Percentiles rank a stretch among this genome's conserved stretches.
Evolutionary conservation across 768 basidiomycete species (phyloP).

Genomic region (Plicaturopsis crispa): DNA sequence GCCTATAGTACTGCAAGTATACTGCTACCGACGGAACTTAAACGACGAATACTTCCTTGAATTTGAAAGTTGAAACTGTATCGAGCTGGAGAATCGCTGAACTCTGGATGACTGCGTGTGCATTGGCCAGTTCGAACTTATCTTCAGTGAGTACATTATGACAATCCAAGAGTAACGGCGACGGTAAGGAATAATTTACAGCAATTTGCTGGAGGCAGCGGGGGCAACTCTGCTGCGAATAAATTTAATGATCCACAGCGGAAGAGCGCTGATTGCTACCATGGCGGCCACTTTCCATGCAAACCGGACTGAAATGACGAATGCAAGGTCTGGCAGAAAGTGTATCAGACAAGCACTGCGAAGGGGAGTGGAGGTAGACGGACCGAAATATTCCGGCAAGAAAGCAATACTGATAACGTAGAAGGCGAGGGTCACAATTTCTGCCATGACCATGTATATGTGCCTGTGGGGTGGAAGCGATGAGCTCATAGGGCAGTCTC

Average conservation of each 20-base stretch:
- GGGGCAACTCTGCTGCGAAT: constrained; percentile 84
- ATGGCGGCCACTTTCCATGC: constrained; percentile 94
- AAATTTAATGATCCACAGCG: constrained; percentile 85
- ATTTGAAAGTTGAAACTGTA: too few species aligned
- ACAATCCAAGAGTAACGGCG: constrained; percentile 19
- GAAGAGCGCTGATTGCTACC: constrained; percentile 89
- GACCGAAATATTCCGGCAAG: constrained; percentile 95
- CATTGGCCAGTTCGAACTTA: too few species aligned
- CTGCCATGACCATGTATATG: constrained; percentile 88
- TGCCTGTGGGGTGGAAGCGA: constrained; percentile 52
- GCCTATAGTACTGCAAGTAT: too few species aligned
- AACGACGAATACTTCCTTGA: too few species aligned
- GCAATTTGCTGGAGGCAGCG: constrained; percentile 87
- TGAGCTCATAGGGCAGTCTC: neutral
- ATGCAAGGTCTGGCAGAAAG: constrained; percentile 65
- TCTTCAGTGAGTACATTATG: constrained; percentile 32
- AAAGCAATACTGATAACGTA: constrained; percentile 91
- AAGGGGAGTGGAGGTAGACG: constrained; percentile 17
- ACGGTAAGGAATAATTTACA: constrained; percentile 41
- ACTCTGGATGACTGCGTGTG: too few species aligned
- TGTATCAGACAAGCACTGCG: constrained; percentile 5
- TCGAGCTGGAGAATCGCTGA: too few species aligned
- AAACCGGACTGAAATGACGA: constrained; percentile 83
- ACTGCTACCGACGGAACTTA: too few species aligned
- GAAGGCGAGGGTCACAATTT: constrained; percentile 80